These are phyloP conservation scores for Podospora sp. DNA, from an alignment of 495 filamentous ascomycete genomes.

Conservation along the genomic window DNA sequence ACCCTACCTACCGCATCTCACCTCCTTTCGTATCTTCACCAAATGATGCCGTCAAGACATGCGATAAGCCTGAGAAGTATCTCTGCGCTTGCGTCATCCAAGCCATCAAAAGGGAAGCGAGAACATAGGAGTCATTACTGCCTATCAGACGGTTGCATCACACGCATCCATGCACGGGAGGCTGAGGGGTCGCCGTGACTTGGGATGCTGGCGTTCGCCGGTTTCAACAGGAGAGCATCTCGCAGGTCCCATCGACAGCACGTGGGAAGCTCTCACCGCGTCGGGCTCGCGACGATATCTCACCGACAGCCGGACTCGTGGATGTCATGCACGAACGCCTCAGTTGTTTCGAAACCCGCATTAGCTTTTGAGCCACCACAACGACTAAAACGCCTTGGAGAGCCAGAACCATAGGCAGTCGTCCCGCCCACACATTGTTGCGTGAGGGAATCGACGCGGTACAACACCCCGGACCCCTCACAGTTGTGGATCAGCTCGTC, in stretches of 20 bases:
- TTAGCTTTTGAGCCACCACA: background rate
- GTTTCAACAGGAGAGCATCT: background rate
- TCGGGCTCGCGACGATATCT: background rate
- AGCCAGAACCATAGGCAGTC: too few species aligned
- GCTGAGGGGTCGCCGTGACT: background rate
- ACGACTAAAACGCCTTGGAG: background rate
- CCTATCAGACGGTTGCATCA: background rate
- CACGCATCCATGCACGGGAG: background rate
- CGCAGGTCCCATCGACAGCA: background rate
- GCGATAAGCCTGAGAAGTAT: background rate
- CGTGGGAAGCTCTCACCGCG: background rate
- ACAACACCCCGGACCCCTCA: too few species aligned
- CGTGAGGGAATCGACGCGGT: too few species aligned
- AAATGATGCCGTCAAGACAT: background rate
- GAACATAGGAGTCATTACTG: background rate
- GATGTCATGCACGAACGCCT: background rate
- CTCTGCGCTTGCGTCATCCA: background rate
- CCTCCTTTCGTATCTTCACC: background rate
- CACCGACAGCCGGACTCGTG: background rate
- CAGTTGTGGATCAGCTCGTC: background rate
- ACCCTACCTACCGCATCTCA: background rate
- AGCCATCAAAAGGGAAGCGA: conserved; percentile 3
- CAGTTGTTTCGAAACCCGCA: background rate
- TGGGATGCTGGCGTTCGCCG: background rate
- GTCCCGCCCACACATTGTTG: too few species aligned